Conservation (phyloP, 441 rosid species). For the Arabidopsis lyrata region DNA sequence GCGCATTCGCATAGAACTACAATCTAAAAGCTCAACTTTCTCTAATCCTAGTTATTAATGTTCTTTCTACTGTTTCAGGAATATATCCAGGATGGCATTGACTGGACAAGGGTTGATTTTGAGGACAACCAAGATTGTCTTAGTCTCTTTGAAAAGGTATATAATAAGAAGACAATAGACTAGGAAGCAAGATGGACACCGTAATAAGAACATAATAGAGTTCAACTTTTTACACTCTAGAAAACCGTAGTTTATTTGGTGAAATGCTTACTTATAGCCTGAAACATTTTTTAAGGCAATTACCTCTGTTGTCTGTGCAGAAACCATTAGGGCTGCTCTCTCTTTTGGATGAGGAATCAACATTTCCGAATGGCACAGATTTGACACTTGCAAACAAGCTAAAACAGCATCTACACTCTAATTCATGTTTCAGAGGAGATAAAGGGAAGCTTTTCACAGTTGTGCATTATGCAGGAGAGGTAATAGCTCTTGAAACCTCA, state of each 20-base stretch:
- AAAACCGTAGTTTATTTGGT: slow-evolving; percentile 1
- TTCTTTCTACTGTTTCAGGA: slow-evolving; percentile 60
- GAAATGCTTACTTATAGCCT: slow-evolving; percentile 13
- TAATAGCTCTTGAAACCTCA: slow-evolving; percentile 44
- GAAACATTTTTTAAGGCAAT: slow-evolving; percentile 19
- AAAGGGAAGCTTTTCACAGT: slow-evolving; percentile 84
- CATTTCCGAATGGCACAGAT: slow-evolving; percentile 96
- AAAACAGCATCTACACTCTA: slow-evolving; percentile 81
- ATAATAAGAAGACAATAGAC: slow-evolving; percentile 6
- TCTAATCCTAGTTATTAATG: slow-evolving; percentile 14
- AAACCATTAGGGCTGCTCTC: slow-evolving; percentile 93
- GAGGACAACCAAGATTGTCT: slow-evolving; percentile 99
- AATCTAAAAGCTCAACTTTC: slow-evolving; percentile 11
- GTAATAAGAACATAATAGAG: background rate
- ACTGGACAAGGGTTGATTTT: slow-evolving; percentile 97
- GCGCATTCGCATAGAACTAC: background rate
- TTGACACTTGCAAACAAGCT: slow-evolving; percentile 96
- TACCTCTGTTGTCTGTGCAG: slow-evolving; percentile 55
- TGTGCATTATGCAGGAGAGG: slow-evolving; percentile 98
- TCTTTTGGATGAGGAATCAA: slow-evolving; percentile 95
- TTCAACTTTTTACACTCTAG: slow-evolving; percentile 12
- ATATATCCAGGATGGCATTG: slow-evolving; percentile 99
- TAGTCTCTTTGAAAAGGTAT: slow-evolving; percentile 97
- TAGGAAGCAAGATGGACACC: slow-evolving; percentile 22
- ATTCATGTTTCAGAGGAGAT: slow-evolving; percentile 85